phyloP scores from a whole-genome alignment of 2,329 filamentous ascomycete species.

The Fusarium zealandicum region DNA sequence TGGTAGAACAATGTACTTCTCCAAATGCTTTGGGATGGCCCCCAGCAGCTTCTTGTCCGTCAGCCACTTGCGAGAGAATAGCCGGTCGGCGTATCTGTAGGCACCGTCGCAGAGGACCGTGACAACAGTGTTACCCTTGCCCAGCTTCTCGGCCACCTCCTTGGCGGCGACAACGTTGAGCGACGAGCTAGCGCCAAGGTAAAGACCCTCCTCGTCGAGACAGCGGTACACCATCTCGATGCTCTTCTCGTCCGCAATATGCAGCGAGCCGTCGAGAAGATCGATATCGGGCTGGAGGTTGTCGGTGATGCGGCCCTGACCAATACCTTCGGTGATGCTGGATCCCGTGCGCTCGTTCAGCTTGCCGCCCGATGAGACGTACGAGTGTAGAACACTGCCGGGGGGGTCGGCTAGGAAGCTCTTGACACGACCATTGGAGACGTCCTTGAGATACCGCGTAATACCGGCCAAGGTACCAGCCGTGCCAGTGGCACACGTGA shows the following conservation, averaged over 20 bases:
- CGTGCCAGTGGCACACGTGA: conserved; percentile 94
- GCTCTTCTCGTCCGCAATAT: conserved; percentile 90
- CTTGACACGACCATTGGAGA: conserved; percentile 79
- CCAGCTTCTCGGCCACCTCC: conserved; percentile 90
- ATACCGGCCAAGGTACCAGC: conserved; percentile 89
- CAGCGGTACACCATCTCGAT: conserved; percentile 98
- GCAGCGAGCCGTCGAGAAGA: conserved; percentile 82
- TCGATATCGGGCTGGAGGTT: conserved; percentile 87
- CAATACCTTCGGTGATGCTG: conserved; percentile 97
- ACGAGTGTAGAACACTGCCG: conserved; percentile 90
- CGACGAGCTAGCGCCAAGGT: conserved; percentile 91
- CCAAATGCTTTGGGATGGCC: conserved; percentile 82
- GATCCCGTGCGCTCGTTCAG: conserved; percentile 81
- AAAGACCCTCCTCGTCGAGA: conserved; percentile 93
- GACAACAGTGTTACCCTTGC: conserved; percentile 87
- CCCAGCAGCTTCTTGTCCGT: conserved; percentile 81
- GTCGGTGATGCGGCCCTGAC: conserved; percentile 94
- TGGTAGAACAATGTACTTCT: conserved; percentile 93
- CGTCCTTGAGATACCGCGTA: conserved; percentile 87
- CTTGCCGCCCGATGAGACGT: conserved; percentile 84
- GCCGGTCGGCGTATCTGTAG: conserved; percentile 92
- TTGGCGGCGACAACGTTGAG: conserved; percentile 95
- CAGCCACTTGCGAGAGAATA: conserved; percentile 94
- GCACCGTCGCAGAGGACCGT: conserved; percentile 95
- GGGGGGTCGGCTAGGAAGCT: conserved; percentile 93